Base-by-base conservation (phyloP, 768 basidiomycete genomes). In the Pholiota conissans region DNA sequence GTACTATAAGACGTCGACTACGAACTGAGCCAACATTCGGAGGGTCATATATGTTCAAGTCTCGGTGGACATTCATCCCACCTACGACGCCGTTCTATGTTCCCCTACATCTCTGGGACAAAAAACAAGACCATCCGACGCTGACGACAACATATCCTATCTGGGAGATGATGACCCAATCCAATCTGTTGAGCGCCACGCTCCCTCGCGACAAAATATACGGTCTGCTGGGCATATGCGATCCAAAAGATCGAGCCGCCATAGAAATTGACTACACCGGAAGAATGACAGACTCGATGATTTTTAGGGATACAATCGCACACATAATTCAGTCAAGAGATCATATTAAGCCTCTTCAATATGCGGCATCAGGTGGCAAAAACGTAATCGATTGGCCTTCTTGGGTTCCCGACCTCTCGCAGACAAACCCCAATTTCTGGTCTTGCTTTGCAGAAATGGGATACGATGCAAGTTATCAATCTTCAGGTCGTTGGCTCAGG, bases 191-290 rank as follows among this genome's bases (percentile, higher is more conserved):
- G 47, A 51, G 40, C 24, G 49, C 49, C 0, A 46, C 54, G 1
- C 27, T 47, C 22, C 55, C 59, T 10, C 55, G 50, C 9, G 55
- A 60, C 16, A 60, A 52, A 28, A 39, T 60, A 16, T 60, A 55
- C 24, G 58, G 58, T 7, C n/a, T 60, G 13, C 26, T 60, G 6
- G 54, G 49, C 18, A 27, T 55, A 14, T 39, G 28, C 4, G 27
- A 32, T 22, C 14, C 37, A 1, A 20, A 28, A 14, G 49, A 42
- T n/a, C 26, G 37, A 45, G 30, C n/a, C 8, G 49, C 40, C 3
- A 47, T 52, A 18, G 32, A 52, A 13, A 39, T 47, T 9, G 50
- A 52, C 27, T 57, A 57, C 26, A 45, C 56, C 3, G 29, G 32
- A 6, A 24, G 18, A 10, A 52, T 30, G 32, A 42, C 56, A n/a